These are phyloP conservation scores for Candida sanyiensis DNA, from an alignment of 805 yeast species.

Conservation along the genomic window DNA sequence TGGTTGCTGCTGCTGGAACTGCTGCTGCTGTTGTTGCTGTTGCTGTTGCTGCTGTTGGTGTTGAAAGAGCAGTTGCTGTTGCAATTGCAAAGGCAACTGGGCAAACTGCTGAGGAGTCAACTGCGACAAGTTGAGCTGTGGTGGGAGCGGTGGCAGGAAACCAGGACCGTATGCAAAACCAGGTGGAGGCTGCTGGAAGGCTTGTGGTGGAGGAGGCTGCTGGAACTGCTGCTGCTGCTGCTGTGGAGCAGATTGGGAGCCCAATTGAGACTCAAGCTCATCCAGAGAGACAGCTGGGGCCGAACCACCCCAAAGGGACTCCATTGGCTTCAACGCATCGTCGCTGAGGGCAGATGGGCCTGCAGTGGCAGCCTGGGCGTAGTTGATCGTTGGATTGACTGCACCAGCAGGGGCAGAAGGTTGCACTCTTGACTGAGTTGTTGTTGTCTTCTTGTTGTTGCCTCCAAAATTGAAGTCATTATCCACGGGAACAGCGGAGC, in stretches of 20 bases:
- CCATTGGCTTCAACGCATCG: slow-evolving; percentile 58
- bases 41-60: slow-evolving; percentile 21
- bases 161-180: slow-evolving; percentile 26
- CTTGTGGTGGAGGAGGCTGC: slow-evolving; percentile 22
- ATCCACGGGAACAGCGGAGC: slow-evolving; percentile 45
- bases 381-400: slow-evolving; percentile 29
- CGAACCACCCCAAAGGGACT: slow-evolving; percentile 55
- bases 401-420: slow-evolving; percentile 13
- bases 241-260: slow-evolving; percentile 22
- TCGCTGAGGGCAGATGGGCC: slow-evolving; percentile 24
- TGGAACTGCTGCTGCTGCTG: slow-evolving; percentile 21
- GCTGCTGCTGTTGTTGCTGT: slow-evolving; percentile 17
- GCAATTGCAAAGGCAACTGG: slow-evolving; percentile 26
- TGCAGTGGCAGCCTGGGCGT: slow-evolving; percentile 37
- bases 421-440: slow-evolving; percentile 3
- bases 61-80: slow-evolving; percentile 26
- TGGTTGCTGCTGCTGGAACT: slow-evolving; percentile 15
- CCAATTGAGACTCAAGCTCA: slow-evolving; percentile 70
- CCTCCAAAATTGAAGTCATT: slow-evolving; percentile 63
- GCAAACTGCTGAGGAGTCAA: slow-evolving; percentile 24
- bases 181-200: slow-evolving; percentile 22
- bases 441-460: slow-evolving; percentile 4
- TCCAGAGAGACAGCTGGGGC: slow-evolving; percentile 47
- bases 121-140: slow-evolving; percentile 22
- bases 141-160: slow-evolving; percentile 26